phyloP scores from a whole-genome alignment of 1,284 basidiomycete genomes.

The Malassezia dermatis region DNA sequence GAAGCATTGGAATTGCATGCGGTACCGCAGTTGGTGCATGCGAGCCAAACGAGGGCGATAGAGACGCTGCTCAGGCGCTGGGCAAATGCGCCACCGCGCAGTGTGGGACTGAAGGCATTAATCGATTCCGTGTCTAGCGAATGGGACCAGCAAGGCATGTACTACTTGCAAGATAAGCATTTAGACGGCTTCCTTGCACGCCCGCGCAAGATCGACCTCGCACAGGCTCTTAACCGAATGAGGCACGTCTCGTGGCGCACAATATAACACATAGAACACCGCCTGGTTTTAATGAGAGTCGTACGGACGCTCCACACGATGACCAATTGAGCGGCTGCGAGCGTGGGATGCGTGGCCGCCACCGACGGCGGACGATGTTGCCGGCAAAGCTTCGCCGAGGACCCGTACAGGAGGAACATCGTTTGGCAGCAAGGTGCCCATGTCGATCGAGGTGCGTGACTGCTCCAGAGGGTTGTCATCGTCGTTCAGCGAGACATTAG shows the following conservation, averaged over 20 bases:
- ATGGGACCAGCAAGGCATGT: background rate
- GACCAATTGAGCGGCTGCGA: constrained; percentile 12
- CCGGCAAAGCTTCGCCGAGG: background rate
- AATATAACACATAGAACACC: background rate
- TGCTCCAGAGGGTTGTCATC: constrained; percentile 1
- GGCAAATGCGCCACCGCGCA: background rate
- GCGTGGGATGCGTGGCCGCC: constrained; percentile 5
- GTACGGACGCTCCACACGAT: constrained; percentile 4
- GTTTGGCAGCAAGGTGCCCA: constrained; percentile 6
- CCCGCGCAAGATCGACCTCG: constrained; percentile 10
- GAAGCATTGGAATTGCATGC: constrained; percentile 3
- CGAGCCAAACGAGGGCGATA: constrained; percentile 16
- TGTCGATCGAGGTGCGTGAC: constrained; percentile 4
- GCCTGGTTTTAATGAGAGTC: background rate
- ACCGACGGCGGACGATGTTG: constrained; percentile 11
- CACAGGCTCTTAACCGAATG: constrained; percentile 10
- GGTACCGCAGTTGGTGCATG: constrained; percentile 8
- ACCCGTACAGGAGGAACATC: background rate
- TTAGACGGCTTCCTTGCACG: constrained; percentile 13
- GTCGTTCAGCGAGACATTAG: constrained; percentile 3
- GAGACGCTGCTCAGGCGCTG: constrained; percentile 9
- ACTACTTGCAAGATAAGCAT: constrained; percentile 3
- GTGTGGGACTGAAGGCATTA: background rate
- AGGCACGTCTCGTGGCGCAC: background rate
- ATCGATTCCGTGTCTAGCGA: background rate